phyloP scores from a whole-genome alignment of 768 basidiomycete genomes.

The Trametes cinnabarina region DNA sequence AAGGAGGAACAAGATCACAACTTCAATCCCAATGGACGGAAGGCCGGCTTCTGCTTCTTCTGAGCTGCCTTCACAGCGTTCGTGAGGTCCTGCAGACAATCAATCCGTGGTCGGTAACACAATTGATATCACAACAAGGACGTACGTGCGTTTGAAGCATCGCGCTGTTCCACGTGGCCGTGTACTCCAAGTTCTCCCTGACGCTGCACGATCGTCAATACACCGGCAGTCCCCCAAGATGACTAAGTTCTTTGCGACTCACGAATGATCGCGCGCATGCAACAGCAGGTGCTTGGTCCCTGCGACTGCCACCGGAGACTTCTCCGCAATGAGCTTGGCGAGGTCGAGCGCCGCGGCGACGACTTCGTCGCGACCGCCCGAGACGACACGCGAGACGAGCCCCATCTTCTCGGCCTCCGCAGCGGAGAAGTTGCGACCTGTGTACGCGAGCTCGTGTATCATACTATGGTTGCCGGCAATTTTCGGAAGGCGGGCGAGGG shows the following conservation, averaged over 20 bases:
- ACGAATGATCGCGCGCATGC: conserved; percentile 81
- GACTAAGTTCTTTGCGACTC: conserved; percentile 20
- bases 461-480: conserved; percentile 72
- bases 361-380: conserved; percentile 66
- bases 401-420: conserved; percentile 68
- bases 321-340: conserved; percentile 63
- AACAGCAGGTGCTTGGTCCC: conserved; percentile 77
- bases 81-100: conserved; percentile 15
- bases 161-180: conserved; percentile 53
- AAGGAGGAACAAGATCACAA: not conserved
- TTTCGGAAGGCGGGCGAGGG: conserved; percentile 79
- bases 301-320: conserved; percentile 76
- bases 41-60: conserved; percentile 20
- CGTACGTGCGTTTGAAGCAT: conserved; percentile 51
- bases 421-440: conserved; percentile 67
- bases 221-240: not conserved
- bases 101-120: not conserved
- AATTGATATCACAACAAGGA: not conserved
- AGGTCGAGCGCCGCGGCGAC: conserved; percentile 61
- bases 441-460: conserved; percentile 73
- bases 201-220: conserved; percentile 24
- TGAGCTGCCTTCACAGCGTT: conserved; percentile 19
- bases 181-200: conserved; percentile 53
- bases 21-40: conserved; percentile 16
- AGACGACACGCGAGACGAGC: conserved; percentile 68